A percentile compares a stretch with the other conserved stretches of the same genome.
phyloP scores from a whole-genome alignment of 768 basidiomycete genomes.

The Russula sp. region DNA sequence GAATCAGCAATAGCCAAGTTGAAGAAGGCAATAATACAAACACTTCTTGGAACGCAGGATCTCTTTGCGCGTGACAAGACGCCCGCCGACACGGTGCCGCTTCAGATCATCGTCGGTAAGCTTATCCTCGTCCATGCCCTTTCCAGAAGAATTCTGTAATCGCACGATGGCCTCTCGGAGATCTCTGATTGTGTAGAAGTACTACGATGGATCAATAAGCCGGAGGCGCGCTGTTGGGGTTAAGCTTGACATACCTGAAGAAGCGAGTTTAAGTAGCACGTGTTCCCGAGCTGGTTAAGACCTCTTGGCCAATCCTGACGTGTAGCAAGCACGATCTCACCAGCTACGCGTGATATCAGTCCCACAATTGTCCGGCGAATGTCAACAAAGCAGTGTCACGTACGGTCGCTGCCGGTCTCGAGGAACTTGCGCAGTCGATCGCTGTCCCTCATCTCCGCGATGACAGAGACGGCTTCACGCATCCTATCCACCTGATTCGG shows the following conservation, averaged over 20 bases:
- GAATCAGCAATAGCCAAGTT: constrained; percentile 26
- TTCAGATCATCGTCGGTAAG: constrained; percentile 78
- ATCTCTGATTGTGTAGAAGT: constrained; percentile 94
- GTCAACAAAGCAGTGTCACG: constrained; percentile 36
- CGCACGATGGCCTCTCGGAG: constrained; percentile 71
- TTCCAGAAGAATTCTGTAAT: constrained; percentile 53
- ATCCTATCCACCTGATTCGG: constrained; percentile 65
- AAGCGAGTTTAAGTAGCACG: constrained; percentile 81
- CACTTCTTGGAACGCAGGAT: constrained; percentile 83
- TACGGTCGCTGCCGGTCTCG: constrained; percentile 70
- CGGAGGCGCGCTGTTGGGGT: neutral
- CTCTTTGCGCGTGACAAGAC: constrained; percentile 76
- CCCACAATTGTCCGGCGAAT: neutral
- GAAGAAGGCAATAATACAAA: constrained; percentile 35
- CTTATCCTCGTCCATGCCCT: constrained; percentile 62
- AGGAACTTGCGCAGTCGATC: constrained; percentile 64
- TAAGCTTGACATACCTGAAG: constrained; percentile 50
- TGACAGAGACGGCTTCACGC: constrained; percentile 67
- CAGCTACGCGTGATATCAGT: constrained; percentile 46
- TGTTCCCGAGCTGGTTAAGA: constrained; percentile 85
- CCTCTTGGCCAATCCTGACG: constrained; percentile 76
- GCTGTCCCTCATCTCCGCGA: constrained; percentile 74
- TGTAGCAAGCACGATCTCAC: constrained; percentile 52
- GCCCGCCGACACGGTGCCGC: constrained; percentile 82
- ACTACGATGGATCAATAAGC: constrained; percentile 45